phyloP scores from a whole-genome alignment of 441 rosid species.

The Bocquillonia castaneifolia region DNA sequence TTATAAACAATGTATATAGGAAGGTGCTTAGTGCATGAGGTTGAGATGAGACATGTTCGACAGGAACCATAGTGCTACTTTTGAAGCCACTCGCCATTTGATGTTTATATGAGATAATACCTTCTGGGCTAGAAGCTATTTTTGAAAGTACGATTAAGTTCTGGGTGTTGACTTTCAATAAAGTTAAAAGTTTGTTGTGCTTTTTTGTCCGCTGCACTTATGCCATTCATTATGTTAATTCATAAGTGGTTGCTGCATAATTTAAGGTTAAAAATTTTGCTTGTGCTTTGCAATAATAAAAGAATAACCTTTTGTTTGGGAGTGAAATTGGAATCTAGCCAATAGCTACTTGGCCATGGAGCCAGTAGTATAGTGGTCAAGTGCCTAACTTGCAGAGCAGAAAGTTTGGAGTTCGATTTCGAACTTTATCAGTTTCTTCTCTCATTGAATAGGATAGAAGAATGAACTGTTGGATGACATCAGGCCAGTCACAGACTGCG shows the following conservation, averaged over 20 bases:
- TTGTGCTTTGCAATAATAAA: background rate
- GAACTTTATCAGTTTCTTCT: too few relatives aligned
- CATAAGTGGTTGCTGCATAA: background rate
- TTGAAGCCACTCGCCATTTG: background rate
- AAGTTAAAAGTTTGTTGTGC: background rate
- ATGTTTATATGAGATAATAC: background rate
- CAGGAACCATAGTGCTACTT: background rate
- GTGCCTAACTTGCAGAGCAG: background rate
- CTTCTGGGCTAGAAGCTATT: background rate
- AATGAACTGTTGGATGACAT: too few relatives aligned
- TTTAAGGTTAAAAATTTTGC: constrained; percentile 2
- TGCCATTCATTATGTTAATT: too few relatives aligned
- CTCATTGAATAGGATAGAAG: too few relatives aligned
- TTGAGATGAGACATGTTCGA: background rate
- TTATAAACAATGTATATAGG: background rate
- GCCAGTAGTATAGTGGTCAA: constrained; percentile 1
- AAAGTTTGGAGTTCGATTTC: background rate
- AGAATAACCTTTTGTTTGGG: background rate
- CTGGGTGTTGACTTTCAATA: background rate
- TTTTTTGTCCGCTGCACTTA: background rate
- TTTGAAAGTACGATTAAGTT: background rate
- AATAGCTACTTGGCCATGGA: background rate
- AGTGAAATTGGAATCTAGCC: background rate
- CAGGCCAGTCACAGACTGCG: background rate
- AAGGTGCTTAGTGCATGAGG: background rate